Percentiles rank a stretch among this genome's conserved stretches.
Conservation (phyloP, 2,329 filamentous ascomycete genomes). For the Chaetomiaceae sp. region DNA sequence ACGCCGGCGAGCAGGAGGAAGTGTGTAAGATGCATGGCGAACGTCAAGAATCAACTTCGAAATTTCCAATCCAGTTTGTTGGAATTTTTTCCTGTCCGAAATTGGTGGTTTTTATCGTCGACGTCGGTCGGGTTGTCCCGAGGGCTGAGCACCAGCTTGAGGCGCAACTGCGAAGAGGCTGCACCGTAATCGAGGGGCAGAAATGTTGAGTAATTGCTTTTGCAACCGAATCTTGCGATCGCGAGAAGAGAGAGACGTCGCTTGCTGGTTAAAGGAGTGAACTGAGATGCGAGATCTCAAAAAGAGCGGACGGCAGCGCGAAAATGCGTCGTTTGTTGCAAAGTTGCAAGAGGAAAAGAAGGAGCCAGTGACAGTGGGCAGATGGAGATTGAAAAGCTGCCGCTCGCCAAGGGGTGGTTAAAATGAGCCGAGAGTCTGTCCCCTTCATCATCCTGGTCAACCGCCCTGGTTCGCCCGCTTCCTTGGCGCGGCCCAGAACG, state of each 20-base stretch:
- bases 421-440: slow-evolving; percentile 18
- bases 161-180: too few relatives aligned
- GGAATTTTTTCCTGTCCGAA: slow-evolving; percentile 3
- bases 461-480: background rate
- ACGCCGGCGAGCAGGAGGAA: slow-evolving; percentile 31
- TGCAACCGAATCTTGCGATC: slow-evolving; percentile 14
- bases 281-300: slow-evolving; percentile 27
- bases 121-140: background rate
- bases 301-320: slow-evolving; percentile 24
- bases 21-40: slow-evolving; percentile 26
- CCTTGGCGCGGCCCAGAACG: slow-evolving; percentile 13
- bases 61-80: background rate
- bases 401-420: slow-evolving; percentile 9
- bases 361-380: slow-evolving; percentile 9
- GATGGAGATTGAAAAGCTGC: slow-evolving; percentile 10
- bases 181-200: too few relatives aligned
- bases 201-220: too few relatives aligned
- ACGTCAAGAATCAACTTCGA: background rate
- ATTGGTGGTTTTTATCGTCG: background rate
- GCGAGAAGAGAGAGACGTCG: slow-evolving; percentile 13
- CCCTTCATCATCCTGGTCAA: slow-evolving; percentile 10
- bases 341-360: slow-evolving; percentile 15
- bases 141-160: too few relatives aligned
- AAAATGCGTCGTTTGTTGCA: slow-evolving; percentile 18
- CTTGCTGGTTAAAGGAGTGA: slow-evolving; percentile 23